Conservation (phyloP, 2,329 filamentous ascomycete species). For the Aulographum hederae region DNA sequence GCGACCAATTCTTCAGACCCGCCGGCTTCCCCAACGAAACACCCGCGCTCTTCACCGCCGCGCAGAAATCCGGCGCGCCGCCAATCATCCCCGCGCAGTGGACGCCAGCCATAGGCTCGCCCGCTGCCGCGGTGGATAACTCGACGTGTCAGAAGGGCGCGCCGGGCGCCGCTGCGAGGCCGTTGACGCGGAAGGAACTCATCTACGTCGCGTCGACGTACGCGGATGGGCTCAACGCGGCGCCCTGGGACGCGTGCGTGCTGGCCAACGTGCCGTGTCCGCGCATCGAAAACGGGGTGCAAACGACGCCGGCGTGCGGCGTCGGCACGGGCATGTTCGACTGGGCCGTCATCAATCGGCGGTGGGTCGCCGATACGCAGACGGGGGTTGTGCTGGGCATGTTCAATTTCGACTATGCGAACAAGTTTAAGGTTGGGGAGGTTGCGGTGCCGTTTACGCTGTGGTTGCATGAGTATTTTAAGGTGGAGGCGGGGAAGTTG, state of each 20-base stretch:
- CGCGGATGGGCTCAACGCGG: constrained; percentile 2
- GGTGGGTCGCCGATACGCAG: constrained; percentile 4
- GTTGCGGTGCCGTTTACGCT: no score
- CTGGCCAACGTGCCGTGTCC: constrained; percentile 1
- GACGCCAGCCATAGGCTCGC: constrained; percentile 2
- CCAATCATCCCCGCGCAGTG: constrained; percentile 1
- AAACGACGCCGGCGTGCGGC: constrained; percentile 2
- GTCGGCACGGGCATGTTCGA: constrained; percentile 4
- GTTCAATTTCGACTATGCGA: constrained; percentile 4
- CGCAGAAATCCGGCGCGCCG: constrained; percentile 1
- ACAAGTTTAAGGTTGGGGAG: neutral
- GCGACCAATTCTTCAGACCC: constrained; percentile 5
- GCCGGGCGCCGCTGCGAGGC: neutral
- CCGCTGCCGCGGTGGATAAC: neutral
- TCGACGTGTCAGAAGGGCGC: constrained; percentile 4
- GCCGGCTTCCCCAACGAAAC: constrained; percentile 3
- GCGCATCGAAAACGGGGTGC: constrained; percentile 4
- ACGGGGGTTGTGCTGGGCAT: constrained; percentile 3
- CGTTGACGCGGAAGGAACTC: constrained; percentile 4
- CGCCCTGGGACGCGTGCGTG: constrained; percentile 3
- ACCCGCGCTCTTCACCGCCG: neutral
- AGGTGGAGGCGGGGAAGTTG: neutral
- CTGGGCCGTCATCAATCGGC: constrained; percentile 1
- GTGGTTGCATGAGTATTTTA: constrained; percentile 2
- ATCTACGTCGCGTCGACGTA: constrained; percentile 3